Percentiles rank a stretch among this genome's conserved stretches.
Conservation (phyloP, 495 filamentous ascomycete species). For the Aspergillus leporis region DNA sequence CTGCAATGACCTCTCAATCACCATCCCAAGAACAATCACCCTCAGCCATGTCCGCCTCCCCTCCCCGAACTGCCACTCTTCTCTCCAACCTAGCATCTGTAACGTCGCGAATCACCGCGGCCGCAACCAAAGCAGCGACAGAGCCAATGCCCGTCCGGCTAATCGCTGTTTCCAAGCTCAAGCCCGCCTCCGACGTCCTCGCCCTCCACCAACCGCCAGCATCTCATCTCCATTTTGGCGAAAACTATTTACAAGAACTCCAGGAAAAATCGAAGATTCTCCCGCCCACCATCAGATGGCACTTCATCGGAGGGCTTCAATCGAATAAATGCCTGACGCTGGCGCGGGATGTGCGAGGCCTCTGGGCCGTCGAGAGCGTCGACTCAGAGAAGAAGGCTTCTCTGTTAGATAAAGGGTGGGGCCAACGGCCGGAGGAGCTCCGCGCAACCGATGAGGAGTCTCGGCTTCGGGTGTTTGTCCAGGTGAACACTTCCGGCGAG, state of each 20-base stretch:
- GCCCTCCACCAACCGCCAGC: conserved; percentile 66
- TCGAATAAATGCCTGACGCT: conserved; percentile 88
- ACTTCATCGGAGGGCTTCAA: conserved; percentile 93
- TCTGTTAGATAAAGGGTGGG: conserved; percentile 74
- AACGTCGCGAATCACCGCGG: conserved; percentile 33
- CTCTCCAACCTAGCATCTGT: conserved; percentile 41
- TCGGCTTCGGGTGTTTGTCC: conserved; percentile 74
- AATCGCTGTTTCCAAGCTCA: conserved; percentile 92
- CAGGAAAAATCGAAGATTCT: conserved; percentile 78
- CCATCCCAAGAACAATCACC: conserved; percentile 10
- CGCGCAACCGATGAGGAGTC: conserved; percentile 22
- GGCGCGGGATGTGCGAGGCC: conserved; percentile 77
- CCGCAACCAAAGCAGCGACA: conserved; percentile 20
- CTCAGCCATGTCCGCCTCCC: conserved; percentile 37
- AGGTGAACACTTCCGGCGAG: conserved; percentile 94
- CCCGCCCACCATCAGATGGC: conserved; percentile 82
- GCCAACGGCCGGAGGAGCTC: conserved; percentile 40
- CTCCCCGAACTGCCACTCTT: conserved; percentile 38
- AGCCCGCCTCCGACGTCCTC: conserved; percentile 85
- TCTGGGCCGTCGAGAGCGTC: conserved; percentile 92
- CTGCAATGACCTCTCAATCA: conserved; percentile 24
- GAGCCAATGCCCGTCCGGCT: conserved; percentile 58
- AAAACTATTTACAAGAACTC: conserved; percentile 96
- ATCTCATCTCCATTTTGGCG: conserved; percentile 81
- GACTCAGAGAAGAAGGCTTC: conserved; percentile 85